These are phyloP conservation scores for Kodamaea leandrae DNA, from an alignment of 805 yeast species.

Conservation along the genomic window DNA sequence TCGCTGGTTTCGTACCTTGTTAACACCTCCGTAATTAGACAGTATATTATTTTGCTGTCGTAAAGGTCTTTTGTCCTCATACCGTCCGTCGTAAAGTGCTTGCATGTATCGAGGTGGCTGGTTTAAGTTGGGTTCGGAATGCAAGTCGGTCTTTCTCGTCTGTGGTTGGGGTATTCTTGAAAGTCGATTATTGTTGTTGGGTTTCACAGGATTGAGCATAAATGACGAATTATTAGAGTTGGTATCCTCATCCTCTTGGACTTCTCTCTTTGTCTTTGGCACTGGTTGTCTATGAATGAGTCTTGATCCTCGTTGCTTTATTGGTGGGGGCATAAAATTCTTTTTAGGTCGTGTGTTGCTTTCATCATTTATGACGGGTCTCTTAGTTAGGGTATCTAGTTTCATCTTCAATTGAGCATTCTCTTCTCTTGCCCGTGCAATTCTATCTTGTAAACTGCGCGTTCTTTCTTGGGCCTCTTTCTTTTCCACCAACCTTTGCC, in stretches of 20 bases:
- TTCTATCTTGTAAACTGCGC: slow-evolving; percentile 20
- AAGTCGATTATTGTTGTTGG: slow-evolving; percentile 2
- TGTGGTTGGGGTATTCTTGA: slow-evolving; percentile 24
- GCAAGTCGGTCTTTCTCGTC: slow-evolving; percentile 1
- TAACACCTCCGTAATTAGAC: background rate
- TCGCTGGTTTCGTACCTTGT: slow-evolving; percentile 2
- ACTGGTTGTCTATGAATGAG: background rate
- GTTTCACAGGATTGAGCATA: slow-evolving; percentile 22
- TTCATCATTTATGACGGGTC: background rate
- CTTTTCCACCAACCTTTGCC: slow-evolving; percentile 29
- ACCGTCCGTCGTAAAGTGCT: slow-evolving; percentile 31
- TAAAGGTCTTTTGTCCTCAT: background rate
- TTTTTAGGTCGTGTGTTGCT: slow-evolving; percentile 4
- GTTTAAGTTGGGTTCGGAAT: slow-evolving; percentile 35
- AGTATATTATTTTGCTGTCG: slow-evolving; percentile 4
- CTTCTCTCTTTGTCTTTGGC: background rate
- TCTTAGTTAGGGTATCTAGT: slow-evolving; percentile 12
- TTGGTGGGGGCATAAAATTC: slow-evolving; percentile 1
- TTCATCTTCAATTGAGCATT: slow-evolving; percentile 24
- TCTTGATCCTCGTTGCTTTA: background rate
- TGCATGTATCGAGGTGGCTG: slow-evolving; percentile 44
- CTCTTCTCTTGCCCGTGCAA: slow-evolving; percentile 20
- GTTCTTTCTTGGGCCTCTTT: slow-evolving; percentile 12
- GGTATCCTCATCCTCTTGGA: slow-evolving; percentile 21
- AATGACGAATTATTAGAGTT: slow-evolving; percentile 19